Evolutionary conservation across 305 asterid genomes (phyloP), one percentile per base, ranked within the genome.

Genomic region (Stenogyne calaminthoides): DNA sequence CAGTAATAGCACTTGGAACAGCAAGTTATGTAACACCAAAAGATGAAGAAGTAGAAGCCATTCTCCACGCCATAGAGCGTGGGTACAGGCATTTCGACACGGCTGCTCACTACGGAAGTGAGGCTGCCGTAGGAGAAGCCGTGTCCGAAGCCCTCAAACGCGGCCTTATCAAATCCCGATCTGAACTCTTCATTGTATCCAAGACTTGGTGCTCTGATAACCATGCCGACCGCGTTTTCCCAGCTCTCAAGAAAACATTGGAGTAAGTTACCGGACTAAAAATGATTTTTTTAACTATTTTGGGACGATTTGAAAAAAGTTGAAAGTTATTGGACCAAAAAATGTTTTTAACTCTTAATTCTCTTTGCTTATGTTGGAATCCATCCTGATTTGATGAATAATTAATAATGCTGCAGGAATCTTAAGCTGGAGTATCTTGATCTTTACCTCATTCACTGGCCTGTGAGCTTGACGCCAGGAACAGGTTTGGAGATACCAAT

Each of bases 371-470:
- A n/a, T 49, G 6, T 49, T 7, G 2, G 42, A 36, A 36, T 0
- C 51, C 14, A 36, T 36, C 15, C 14, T 11, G 15, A 42, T 42
- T 10, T 10, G 51, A 8, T 11, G 3, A 2, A 9, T 42, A 42
- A 42, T 40, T 22, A 1, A 22, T 42, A 2, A 8, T 20, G 12
- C 11, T 67, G 47, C 46, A 80, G 84, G 69, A 72, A 76, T 16
- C 74, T 80, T 34, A 42, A 76, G 61, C 27, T 80, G 60, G 71
- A 64, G n/a, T 80, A 80, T 57, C 42, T 80, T 14, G 84, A 80
- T 51, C 68, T 80, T 27, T 80, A 80, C 27, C 76, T 80, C 11
- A 60, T 80, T 18, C 84, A 80, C 40, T 47, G 65, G 76, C 81
- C 81, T 2, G 51, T 76, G 14, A 73, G 76, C 22, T 27, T 34